Base-by-base conservation (phyloP, 2,329 filamentous ascomycete genomes). In the Colletotrichum sidae region DNA sequence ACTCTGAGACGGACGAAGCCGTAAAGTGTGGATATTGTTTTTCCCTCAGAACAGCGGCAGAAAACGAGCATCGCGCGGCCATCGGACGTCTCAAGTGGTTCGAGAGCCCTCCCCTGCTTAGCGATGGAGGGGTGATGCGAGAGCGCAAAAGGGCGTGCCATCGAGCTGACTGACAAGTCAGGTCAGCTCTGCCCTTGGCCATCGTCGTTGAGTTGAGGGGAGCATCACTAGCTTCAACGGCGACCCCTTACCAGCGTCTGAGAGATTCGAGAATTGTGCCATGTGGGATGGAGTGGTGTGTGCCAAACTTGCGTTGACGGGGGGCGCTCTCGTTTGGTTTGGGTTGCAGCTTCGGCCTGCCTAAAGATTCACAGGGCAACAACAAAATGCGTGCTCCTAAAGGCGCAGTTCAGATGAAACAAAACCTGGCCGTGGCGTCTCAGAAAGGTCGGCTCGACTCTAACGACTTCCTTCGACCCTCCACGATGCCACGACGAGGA, bases 341-440 rank as follows among this genome's bases (percentile, higher is more conserved):
- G 17, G 50, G 52, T 25, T 55, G 55, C 38, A 41, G 38, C 38
- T 25, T 25, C 25, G 25, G 25, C 25, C 25, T 25, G 38, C 4
- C 38, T 3, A 13, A 41, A 3, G 6, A 41, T 25, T 25, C 25
- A 25, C 38, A 13, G 38, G 9, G 38, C 13, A 41, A 13, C 38
- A 41, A 41, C 13, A 41, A 13, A 10, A 52, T 63, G 41, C 37
- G 46, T 41, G 37, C 39, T 57, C n/a, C 37, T 25, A 51, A 45
- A 35, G 25, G 38, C 37, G 41, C 8, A 56, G 38, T 57, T 66
- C 52, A 53, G 58, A 62, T 66, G 63, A 66, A 66, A 66, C 63
- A 46, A 63, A 62, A 66, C 58, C 56, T 59, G 47, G 33, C 41
- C 46, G 47, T 49, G 33, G 52, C 63, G 63, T 66, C 63, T 57